Conservation (phyloP, 1,284 basidiomycete species). For the Butyriboletus appendiculatus region DNA sequence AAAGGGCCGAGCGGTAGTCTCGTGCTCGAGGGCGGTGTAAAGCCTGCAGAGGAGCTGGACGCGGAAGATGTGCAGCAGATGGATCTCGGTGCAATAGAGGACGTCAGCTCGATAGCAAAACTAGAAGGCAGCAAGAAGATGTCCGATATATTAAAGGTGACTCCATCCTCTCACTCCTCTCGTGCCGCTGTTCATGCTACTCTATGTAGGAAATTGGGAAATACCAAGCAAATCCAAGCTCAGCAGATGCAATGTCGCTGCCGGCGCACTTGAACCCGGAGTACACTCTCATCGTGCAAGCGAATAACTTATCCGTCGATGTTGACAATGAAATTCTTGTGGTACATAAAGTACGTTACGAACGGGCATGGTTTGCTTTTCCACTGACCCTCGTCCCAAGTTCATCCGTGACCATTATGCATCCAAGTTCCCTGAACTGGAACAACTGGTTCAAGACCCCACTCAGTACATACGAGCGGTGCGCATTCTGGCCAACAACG, state of each 20-base stretch:
- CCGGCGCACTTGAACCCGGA: slow-evolving; percentile 93
- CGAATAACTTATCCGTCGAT: slow-evolving; percentile 98
- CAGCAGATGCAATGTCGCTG: slow-evolving; percentile 73
- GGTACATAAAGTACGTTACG: slow-evolving; percentile 84
- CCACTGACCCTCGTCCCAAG: slow-evolving; percentile 40
- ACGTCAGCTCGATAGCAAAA: slow-evolving; percentile 86
- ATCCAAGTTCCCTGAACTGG: slow-evolving; percentile 95
- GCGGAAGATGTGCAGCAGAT: slow-evolving; percentile 91
- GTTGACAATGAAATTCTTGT: slow-evolving; percentile 98
- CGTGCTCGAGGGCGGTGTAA: slow-evolving; percentile 88
- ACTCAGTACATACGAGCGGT: slow-evolving; percentile 94
- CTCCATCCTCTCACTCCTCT: slow-evolving; percentile 18
- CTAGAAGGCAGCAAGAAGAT: slow-evolving; percentile 86
- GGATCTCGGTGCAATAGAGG: slow-evolving; percentile 82
- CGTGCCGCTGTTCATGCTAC: neutral
- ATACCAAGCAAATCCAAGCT: slow-evolving; percentile 76
- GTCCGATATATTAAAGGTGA: slow-evolving; percentile 80
- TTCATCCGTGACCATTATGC: slow-evolving; percentile 99
- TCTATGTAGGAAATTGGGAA: slow-evolving; percentile 81
- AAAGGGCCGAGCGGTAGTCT: slow-evolving; percentile 53
- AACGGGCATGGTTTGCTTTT: slow-evolving; percentile 29
- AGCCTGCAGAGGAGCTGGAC: slow-evolving; percentile 92
- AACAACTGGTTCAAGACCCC: slow-evolving; percentile 91
- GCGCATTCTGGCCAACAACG: slow-evolving; percentile 83
- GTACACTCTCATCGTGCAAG: slow-evolving; percentile 94